Base-by-base conservation (phyloP, 2,329 filamentous ascomycete genomes). In the Colletotrichum truncatum region DNA sequence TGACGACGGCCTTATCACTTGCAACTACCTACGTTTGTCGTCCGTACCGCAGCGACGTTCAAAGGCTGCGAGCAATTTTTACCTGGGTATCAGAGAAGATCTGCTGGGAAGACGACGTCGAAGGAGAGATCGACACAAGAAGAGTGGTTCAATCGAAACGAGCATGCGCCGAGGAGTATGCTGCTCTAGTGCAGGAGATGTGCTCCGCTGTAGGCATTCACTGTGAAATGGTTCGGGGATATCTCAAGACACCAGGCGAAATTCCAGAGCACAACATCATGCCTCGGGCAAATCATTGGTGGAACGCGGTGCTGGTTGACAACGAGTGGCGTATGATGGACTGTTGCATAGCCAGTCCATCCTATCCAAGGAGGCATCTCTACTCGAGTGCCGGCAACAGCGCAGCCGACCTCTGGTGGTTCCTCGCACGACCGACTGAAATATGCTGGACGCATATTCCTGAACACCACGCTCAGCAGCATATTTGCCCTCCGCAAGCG, bases 71-170 rank as follows among this genome's bases (percentile, higher is more conserved):
- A 23, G 95, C 96, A 14, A 98, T 99, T 67, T 99, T 98, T 73
- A 98, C 93, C 1, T 99, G 95, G 95, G 93, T 97, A 5, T 88
- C 93, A n/a, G 96, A 99, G 75, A 94, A 95, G 71, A 90, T 99
- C 61, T 88, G 87, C 30, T 99, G 96, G 96, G 96, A 99, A 75
- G 95, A 98, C 72, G 94, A 97, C 69, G 94, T 93, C 68, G 93
- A 97, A 70, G 92, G 91, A n/a, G 85, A 91, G 8, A 80, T 96
- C 55, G 94, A 99, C 75, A 91, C 94, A 3, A 87, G 92, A 58
- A 88, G 93, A 48, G 93, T 97, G 4, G 90, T 99, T 30, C 91
- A 96, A 70, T 90, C 89, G 16, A 94, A 92, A 76, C 87, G 94
- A 67, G 96, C 89, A 5, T 97, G 91, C 69, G 91, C 93, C 18